phyloP scores from a whole-genome alignment of 495 filamentous ascomycete species.

The Lineolata rhizophorae region DNA sequence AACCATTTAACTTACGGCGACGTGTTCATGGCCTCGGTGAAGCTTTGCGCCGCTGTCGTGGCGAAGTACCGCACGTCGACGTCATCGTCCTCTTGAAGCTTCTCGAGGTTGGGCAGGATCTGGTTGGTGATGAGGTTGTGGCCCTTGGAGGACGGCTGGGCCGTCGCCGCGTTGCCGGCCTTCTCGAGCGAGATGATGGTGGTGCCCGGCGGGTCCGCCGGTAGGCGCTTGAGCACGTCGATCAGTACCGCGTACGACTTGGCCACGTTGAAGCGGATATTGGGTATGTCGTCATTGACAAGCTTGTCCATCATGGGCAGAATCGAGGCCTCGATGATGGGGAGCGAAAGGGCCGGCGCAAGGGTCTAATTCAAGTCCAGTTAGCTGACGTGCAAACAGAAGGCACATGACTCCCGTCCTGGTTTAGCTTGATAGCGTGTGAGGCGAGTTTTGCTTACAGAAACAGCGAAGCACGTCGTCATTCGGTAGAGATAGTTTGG shows the following conservation, averaged over 20 bases:
- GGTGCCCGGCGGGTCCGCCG: constrained; percentile 27
- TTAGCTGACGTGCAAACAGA: constrained; percentile 4
- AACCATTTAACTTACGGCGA: too few relatives aligned
- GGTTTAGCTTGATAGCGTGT: too few relatives aligned
- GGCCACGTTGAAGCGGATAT: constrained; percentile 97
- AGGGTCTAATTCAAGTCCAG: too few relatives aligned
- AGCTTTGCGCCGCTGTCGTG: constrained; percentile 34
- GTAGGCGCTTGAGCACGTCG: constrained; percentile 69
- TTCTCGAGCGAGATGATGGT: constrained; percentile 73
- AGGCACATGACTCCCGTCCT: constrained; percentile 1
- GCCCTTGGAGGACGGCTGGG: constrained; percentile 42
- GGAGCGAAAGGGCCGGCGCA: constrained; percentile 72
- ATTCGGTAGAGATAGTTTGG: constrained; percentile 98
- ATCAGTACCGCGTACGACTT: constrained; percentile 89
- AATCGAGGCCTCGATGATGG: constrained; percentile 79
- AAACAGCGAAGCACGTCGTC: constrained; percentile 96
- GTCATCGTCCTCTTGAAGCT: constrained; percentile 87
- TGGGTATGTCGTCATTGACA: constrained; percentile 81
- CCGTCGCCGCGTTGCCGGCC: constrained; percentile 18
- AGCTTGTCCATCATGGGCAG: constrained; percentile 91
- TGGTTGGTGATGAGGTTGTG: constrained; percentile 69
- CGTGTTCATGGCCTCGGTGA: too few relatives aligned
- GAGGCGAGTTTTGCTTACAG: too few relatives aligned
- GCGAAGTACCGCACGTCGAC: constrained; percentile 96
- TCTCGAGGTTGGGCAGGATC: constrained; percentile 78